Percentiles rank a stretch among this genome's conserved stretches.
Conservation (phyloP, 176 grass and related monocot species). For the Phoenix dactylifera region DNA sequence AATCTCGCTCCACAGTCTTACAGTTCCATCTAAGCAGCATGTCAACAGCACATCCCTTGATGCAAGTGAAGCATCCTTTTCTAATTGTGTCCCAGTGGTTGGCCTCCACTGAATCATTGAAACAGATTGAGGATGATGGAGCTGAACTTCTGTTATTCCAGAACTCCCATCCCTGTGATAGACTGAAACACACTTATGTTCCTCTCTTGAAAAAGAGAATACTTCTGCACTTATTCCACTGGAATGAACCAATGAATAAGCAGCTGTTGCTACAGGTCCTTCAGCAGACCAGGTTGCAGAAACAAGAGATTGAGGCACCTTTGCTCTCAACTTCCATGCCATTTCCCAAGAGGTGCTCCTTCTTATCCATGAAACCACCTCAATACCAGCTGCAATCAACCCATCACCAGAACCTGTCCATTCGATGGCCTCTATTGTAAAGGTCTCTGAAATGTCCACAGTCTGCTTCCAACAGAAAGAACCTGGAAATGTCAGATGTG, state of each 20-base stretch:
- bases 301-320: slow-evolving; percentile 56
- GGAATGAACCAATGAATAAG: slow-evolving; percentile 15
- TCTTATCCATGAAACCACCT: slow-evolving; percentile 59
- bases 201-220: slow-evolving; percentile 5
- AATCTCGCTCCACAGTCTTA: slow-evolving; percentile 68
- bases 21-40: slow-evolving; percentile 71
- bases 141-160: slow-evolving; percentile 40
- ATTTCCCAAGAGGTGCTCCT: slow-evolving; percentile 56
- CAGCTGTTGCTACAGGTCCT: slow-evolving; percentile 51
- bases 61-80: slow-evolving; percentile 23
- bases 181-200: slow-evolving; percentile 38
- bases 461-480: slow-evolving; percentile 65
- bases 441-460: slow-evolving; percentile 44
- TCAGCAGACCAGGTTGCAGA: slow-evolving; percentile 48
- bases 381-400: slow-evolving; percentile 43
- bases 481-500: slow-evolving; percentile 33
- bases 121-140: slow-evolving; percentile 58
- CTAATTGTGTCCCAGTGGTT: slow-evolving; percentile 2
- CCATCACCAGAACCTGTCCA: slow-evolving; percentile 67
- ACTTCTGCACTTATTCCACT: neutral
- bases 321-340: slow-evolving; percentile 45
- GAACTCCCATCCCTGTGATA: slow-evolving; percentile 58
- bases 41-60: slow-evolving; percentile 76
- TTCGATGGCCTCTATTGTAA: slow-evolving; percentile 28
- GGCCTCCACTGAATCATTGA: slow-evolving; percentile 93